A percentile compares a stretch with the other conserved stretches of the same genome.
Evolutionary conservation across 139 green algal genomes (phyloP).

Genomic region (Chlamydomonas asymmetrica): DNA sequence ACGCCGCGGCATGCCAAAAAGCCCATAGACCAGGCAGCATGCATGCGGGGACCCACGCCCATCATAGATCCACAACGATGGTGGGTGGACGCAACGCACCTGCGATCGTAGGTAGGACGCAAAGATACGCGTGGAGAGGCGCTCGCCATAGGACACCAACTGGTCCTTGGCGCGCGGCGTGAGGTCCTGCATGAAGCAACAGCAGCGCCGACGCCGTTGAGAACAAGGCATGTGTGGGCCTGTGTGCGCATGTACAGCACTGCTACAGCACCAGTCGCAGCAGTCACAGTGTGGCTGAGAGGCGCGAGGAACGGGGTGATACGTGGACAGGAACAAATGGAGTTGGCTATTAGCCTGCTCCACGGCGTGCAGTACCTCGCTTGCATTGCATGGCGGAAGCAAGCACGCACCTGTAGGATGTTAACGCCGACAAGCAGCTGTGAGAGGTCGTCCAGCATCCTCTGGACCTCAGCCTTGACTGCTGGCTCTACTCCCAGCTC

Average conservation of each 20-base stretch:
- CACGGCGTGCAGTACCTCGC: no score
- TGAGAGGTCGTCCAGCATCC: slow-evolving; percentile 80
- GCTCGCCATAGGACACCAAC: slow-evolving; percentile 97
- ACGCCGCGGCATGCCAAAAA: neutral
- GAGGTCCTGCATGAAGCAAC: slow-evolving; percentile 85
- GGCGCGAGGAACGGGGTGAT: neutral
- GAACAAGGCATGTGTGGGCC: no score
- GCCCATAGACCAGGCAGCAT: neutral
- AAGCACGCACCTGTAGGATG: slow-evolving; percentile 74
- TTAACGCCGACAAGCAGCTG: slow-evolving; percentile 89
- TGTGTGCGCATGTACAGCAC: no score
- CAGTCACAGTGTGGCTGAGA: no score
- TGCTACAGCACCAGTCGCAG: no score
- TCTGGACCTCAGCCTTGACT: slow-evolving; percentile 64
- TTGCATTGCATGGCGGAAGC: no score
- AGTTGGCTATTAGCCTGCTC: no score
- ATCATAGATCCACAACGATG: no score
- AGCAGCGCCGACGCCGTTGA: no score
- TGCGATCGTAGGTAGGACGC: slow-evolving; percentile 54
- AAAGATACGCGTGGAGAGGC: slow-evolving; percentile 95
- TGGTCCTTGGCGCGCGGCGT: slow-evolving; percentile 87
- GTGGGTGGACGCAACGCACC: no score
- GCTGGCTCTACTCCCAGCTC: slow-evolving; percentile 63
- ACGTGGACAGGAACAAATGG: neutral
- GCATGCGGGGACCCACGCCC: neutral